Conservation (phyloP, 169 alveolate genomes). For the Plasmodium knowlesi region DNA sequence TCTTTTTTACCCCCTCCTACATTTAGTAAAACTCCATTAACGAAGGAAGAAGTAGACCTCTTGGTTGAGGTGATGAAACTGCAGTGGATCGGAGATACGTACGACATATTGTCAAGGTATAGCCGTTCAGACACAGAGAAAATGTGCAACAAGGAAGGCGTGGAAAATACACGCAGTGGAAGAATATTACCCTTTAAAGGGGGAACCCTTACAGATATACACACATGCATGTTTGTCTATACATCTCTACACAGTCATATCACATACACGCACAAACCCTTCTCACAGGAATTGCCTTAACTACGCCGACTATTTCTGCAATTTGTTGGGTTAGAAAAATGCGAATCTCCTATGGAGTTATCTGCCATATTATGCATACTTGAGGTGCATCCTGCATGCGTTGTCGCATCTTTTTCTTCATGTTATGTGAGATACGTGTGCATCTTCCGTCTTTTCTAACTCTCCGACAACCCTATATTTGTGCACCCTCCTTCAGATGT, state of each 20-base stretch:
- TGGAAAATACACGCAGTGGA: neutral
- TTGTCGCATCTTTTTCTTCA: neutral
- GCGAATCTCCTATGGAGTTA: too few species aligned
- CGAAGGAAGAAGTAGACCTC: constrained; percentile 46
- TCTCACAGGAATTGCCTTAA: constrained; percentile 35
- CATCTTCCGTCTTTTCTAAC: neutral
- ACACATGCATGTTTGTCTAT: neutral
- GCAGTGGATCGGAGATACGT: constrained; percentile 70
- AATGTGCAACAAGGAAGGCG: neutral
- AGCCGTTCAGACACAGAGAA: neutral
- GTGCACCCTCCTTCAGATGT: constrained; percentile 67
- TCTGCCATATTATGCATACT: neutral
- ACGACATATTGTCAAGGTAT: constrained; percentile 61
- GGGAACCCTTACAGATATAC: neutral
- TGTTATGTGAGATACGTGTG: neutral
- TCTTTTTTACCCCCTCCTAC: neutral
- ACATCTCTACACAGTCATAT: neutral
- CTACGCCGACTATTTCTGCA: constrained; percentile 63
- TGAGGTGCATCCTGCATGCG: neutral
- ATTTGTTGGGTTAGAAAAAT: constrained; percentile 14
- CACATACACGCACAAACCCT: neutral
- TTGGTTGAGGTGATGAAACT: constrained; percentile 45
- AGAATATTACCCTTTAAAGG: too few species aligned
- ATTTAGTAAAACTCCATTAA: constrained; percentile 38
- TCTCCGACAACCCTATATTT: neutral